Base-by-base conservation (phyloP, 2,329 filamentous ascomycete genomes). In the Verticillium longisporum region DNA sequence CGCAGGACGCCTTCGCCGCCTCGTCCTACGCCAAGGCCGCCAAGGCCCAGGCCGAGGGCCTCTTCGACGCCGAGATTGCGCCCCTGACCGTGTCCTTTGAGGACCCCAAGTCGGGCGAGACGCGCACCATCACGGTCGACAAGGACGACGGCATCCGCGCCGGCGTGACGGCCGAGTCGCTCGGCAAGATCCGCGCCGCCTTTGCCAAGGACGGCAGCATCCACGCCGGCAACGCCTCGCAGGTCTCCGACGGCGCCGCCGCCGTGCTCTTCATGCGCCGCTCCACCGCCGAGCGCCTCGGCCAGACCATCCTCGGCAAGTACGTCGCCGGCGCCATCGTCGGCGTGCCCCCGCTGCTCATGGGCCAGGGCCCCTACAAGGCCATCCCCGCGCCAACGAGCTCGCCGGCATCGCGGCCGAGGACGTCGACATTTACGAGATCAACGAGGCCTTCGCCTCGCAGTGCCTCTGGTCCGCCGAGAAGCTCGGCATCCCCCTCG, bases 371-470 rank as follows among this genome's bases (percentile, higher is more conserved):
- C 1, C 95, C 95, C 58, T 97, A 92, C 86, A 93, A 93, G 77
- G 93, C 95, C 61, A 98, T 99, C 71, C 95, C 66, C 90, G 93
- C 73, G 93, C 91, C 4, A 88, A 97, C 61, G 84, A 91, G 73
- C 93, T 95, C 75, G 91, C 93, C 0, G 92, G 93, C 63, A 87
- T 99, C 69, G 82, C 81, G 73, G 91, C 88, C 76, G 89, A 96
- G 61, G 94, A 98, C 68, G 92, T 99, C 34, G 95, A 98, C 74
- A 94, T 98, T 72, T 98, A 86, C 72, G 95, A 99, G 85, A 97
- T 99, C 83, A 99, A 99, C 81, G 95, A 99, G 84, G 95, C 95
- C 1, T 99, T 99, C 75, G 95, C 95, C 36, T 91, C 87, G 65
- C 94, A 98, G 83, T 97, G 92, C 76, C 77, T 98, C 67, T 98